A percentile compares a stretch with the other conserved stretches of the same genome.
phyloP scores from a whole-genome alignment of 1,139 yeast species.

The Groenewaldozyma sp. region DNA sequence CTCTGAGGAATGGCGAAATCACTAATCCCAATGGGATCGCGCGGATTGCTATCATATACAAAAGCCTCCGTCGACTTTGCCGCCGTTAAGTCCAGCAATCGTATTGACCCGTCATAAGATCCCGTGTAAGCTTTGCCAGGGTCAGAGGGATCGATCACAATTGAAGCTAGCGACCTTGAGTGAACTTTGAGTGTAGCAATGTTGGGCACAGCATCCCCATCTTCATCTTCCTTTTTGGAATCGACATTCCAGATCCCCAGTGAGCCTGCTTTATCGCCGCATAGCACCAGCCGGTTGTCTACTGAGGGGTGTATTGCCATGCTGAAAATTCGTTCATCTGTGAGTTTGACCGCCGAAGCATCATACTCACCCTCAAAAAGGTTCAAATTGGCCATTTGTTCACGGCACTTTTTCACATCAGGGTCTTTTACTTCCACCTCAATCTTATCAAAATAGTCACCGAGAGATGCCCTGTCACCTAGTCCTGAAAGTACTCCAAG shows the following conservation, averaged over 20 bases:
- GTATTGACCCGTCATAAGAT: slow-evolving; percentile 80
- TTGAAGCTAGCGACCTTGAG: slow-evolving; percentile 60
- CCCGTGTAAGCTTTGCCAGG: slow-evolving; percentile 54
- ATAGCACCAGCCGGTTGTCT: slow-evolving; percentile 55
- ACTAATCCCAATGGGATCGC: slow-evolving; percentile 25
- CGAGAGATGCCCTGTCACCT: slow-evolving; percentile 58
- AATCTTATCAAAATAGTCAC: slow-evolving; percentile 62
- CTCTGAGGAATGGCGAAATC: slow-evolving; percentile 52
- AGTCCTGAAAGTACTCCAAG: slow-evolving; percentile 26
- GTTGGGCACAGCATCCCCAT: slow-evolving; percentile 42
- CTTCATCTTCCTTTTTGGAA: slow-evolving; percentile 27
- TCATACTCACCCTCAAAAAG: slow-evolving; percentile 45
- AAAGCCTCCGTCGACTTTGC: slow-evolving; percentile 49
- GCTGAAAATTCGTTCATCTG: slow-evolving; percentile 65
- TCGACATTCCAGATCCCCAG: slow-evolving; percentile 86
- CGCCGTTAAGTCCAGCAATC: slow-evolving; percentile 58
- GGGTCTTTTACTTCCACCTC: slow-evolving; percentile 22
- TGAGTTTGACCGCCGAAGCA: slow-evolving; percentile 63
- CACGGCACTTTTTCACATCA: slow-evolving; percentile 37
- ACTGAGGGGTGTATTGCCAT: slow-evolving; percentile 67
- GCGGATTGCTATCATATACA: slow-evolving; percentile 23
- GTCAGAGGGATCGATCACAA: slow-evolving; percentile 43
- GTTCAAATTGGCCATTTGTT: slow-evolving; percentile 42
- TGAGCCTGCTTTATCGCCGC: slow-evolving; percentile 81
- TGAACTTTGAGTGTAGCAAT: slow-evolving; percentile 65